phyloP scores from a whole-genome alignment of 139 green algal genomes.

The Nannochloris sp. region DNA sequence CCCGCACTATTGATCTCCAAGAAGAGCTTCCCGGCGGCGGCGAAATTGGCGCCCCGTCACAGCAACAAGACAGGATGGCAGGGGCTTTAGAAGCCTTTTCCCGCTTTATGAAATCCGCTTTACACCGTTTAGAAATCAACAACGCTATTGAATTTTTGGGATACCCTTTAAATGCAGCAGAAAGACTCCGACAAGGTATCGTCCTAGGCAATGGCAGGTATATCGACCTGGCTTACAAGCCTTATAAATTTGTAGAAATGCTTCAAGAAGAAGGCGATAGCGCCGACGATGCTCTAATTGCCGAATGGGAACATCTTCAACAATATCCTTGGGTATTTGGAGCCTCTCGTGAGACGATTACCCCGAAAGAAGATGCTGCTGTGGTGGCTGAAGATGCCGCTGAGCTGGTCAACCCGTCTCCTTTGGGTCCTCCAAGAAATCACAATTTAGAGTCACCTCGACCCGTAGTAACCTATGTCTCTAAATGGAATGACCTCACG shows the following conservation, averaged over 20 bases:
- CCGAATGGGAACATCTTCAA: neutral
- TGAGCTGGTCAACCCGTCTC: neutral
- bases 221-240: neutral
- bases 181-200: conserved; percentile 3
- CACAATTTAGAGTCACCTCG: neutral
- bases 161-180: neutral
- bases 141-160: conserved; percentile 9
- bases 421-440: neutral
- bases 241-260: neutral
- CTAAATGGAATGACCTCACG: neutral
- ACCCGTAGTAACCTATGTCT: neutral
- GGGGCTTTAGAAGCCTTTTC: neutral
- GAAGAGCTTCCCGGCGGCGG: neutral
- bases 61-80: neutral
- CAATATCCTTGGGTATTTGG: conserved; percentile 10
- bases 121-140: conserved; percentile 1
- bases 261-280: neutral
- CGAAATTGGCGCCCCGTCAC: neutral
- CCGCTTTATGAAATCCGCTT: neutral
- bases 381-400: neutral
- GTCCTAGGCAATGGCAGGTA: neutral
- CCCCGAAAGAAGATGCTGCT: neutral
- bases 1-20: neutral
- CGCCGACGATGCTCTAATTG: neutral
- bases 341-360: neutral